Conservation (phyloP, 805 yeast genomes). For the Sugiyamaella boreocaroliniensis region DNA sequence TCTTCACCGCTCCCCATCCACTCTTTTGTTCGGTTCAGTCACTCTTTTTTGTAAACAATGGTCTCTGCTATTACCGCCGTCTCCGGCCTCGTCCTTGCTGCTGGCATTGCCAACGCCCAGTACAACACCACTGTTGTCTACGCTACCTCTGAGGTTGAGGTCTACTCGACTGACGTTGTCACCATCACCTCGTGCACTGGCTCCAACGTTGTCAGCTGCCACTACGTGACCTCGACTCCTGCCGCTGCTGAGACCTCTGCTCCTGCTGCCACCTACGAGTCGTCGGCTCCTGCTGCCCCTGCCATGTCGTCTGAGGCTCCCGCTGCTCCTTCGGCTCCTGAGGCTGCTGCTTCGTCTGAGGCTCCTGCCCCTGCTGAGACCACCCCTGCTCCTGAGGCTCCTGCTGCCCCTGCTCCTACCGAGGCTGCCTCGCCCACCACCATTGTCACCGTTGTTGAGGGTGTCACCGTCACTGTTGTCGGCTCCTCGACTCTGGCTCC, state of each 20-base stretch:
- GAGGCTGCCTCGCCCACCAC: constrained; percentile 9
- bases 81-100: constrained; percentile 14
- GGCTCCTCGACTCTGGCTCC: constrained; percentile 9
- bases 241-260: constrained; percentile 1
- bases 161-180: constrained; percentile 8
- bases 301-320: neutral
- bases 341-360: neutral
- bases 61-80: constrained; percentile 13
- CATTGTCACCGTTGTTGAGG: constrained; percentile 15
- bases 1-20: neutral
- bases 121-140: constrained; percentile 8
- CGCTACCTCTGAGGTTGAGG: constrained; percentile 9
- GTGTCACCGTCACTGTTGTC: constrained; percentile 15
- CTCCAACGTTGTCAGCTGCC: constrained; percentile 18
- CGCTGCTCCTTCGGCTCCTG: neutral
- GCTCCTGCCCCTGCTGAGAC: neutral
- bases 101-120: constrained; percentile 13
- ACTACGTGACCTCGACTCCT: constrained; percentile 15
- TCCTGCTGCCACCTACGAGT: constrained; percentile 1
- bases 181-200: constrained; percentile 29
- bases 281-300: constrained; percentile 1
- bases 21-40: neutral
- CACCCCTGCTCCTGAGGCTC: constrained; percentile 4
- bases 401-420: constrained; percentile 2
- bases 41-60: constrained; percentile 1